Percentiles rank a stretch among this genome's conserved stretches.
Evolutionary conservation across 768 basidiomycete genomes (phyloP).

Genomic region (Lanmaoa rubissima): DNA sequence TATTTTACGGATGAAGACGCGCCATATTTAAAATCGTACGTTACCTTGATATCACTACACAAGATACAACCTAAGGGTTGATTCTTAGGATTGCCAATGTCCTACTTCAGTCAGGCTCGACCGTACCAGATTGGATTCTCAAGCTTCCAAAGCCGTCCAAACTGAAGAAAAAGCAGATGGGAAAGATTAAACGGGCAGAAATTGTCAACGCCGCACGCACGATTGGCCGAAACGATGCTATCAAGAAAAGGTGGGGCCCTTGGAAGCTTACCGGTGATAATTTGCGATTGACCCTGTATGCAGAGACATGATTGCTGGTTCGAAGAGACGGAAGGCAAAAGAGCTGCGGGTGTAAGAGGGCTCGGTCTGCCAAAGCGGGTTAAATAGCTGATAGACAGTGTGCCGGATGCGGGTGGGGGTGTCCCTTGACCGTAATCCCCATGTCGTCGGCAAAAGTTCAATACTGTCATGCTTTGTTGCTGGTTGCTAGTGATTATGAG

Average conservation of each 20-base stretch:
- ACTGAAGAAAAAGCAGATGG: constrained; percentile 81
- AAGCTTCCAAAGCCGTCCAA: constrained; percentile 92
- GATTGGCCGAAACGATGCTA: constrained; percentile 66
- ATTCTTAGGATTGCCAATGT: constrained; percentile 84
- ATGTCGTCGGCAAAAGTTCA: constrained; percentile 6
- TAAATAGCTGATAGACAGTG: not conserved
- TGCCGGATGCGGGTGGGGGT: not conserved
- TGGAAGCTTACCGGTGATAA: not conserved
- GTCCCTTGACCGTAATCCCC: not conserved
- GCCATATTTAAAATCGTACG: constrained; percentile 85
- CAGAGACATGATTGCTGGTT: constrained; percentile 79
- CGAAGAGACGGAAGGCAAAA: constrained; percentile 61
- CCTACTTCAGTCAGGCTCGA: constrained; percentile 87
- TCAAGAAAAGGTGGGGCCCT: constrained; percentile 62
- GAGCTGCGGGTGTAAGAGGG: not conserved
- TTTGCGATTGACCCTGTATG: not conserved
- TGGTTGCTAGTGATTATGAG: constrained; percentile 1
- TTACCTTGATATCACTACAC: constrained; percentile 1
- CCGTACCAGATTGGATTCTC: constrained; percentile 93
- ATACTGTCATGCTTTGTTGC: constrained; percentile 7
- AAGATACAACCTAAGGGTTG: constrained; percentile 8
- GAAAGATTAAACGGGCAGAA: constrained; percentile 78
- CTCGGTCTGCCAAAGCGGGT: not conserved
- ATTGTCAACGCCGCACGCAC: constrained; percentile 67
- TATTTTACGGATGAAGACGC: constrained; percentile 95